phyloP scores from a whole-genome alignment of 148 eudicot genomes.

The Fagopyrum homotropicum region DNA sequence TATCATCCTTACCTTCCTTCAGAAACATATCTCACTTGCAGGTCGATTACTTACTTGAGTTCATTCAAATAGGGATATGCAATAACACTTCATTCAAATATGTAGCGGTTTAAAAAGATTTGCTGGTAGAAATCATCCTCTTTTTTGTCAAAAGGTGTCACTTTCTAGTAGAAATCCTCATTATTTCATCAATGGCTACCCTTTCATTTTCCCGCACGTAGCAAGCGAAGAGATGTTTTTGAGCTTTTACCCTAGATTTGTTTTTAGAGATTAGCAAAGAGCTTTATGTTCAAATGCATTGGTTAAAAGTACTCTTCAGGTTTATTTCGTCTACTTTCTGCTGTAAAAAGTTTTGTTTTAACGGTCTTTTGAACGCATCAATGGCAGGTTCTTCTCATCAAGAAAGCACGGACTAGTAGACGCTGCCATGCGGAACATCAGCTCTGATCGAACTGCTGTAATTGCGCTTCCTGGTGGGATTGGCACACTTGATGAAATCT shows the following conservation, averaged over 20 bases:
- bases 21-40: constrained; percentile 76
- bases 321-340: no score
- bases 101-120: background rate
- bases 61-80: background rate
- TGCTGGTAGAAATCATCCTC: background rate
- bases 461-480: constrained; percentile 86
- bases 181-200: no score
- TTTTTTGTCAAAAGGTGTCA: background rate
- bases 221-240: no score
- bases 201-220: no score
- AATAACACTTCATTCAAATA: background rate
- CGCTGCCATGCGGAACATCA: constrained; percentile 65
- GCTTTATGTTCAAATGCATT: no score
- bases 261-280: no score
- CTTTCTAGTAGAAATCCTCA: background rate
- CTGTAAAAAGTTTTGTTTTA: background rate
- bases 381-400: constrained; percentile 81
- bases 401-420: constrained; percentile 94
- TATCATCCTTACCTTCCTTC: constrained; percentile 72
- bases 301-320: no score
- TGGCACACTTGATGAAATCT: constrained; percentile 83
- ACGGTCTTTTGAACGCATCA: background rate
- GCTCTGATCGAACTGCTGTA: constrained; percentile 69
- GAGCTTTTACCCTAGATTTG: no score
- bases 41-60: constrained; percentile 26